A percentile compares a stretch with the other conserved stretches of the same genome.
These are phyloP conservation scores for Chrysosporium keratinophilum DNA, from an alignment of 2,329 filamentous ascomycete genomes.

Conservation along the genomic window DNA sequence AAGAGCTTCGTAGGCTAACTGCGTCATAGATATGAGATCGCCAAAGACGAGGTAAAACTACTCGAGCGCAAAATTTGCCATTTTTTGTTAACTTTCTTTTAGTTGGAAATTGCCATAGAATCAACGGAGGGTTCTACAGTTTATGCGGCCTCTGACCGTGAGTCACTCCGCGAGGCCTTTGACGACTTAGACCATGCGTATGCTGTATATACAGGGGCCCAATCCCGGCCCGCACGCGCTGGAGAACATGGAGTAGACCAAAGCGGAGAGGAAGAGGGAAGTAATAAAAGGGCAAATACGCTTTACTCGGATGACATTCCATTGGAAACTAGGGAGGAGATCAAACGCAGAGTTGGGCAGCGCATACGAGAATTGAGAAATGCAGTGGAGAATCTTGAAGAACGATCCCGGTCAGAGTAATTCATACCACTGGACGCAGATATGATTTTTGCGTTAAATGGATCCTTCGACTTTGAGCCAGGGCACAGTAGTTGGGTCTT, in stretches of 20 bases:
- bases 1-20: background rate
- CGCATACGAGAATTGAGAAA: constrained; percentile 39
- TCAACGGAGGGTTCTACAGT: constrained; percentile 37
- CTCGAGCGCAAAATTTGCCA: background rate
- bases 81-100: background rate
- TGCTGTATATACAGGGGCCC: constrained; percentile 24
- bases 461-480: no score
- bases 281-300: constrained; percentile 19
- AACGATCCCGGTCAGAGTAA: constrained; percentile 22
- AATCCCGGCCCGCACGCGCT: constrained; percentile 3
- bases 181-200: constrained; percentile 31
- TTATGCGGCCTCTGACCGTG: constrained; percentile 39
- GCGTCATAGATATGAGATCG: constrained; percentile 32
- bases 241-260: constrained; percentile 1
- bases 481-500: no score
- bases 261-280: constrained; percentile 9
- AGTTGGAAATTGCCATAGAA: constrained; percentile 41
- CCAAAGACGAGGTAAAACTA: constrained; percentile 33
- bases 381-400: constrained; percentile 36
- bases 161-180: constrained; percentile 38
- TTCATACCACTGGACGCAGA: no score
- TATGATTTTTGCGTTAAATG: background rate
- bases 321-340: constrained; percentile 31
- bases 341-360: constrained; percentile 36
- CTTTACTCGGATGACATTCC: constrained; percentile 26